Evolutionary conservation across 179 eudicot species (phyloP).

Genomic region (Silene noctiflora): DNA sequence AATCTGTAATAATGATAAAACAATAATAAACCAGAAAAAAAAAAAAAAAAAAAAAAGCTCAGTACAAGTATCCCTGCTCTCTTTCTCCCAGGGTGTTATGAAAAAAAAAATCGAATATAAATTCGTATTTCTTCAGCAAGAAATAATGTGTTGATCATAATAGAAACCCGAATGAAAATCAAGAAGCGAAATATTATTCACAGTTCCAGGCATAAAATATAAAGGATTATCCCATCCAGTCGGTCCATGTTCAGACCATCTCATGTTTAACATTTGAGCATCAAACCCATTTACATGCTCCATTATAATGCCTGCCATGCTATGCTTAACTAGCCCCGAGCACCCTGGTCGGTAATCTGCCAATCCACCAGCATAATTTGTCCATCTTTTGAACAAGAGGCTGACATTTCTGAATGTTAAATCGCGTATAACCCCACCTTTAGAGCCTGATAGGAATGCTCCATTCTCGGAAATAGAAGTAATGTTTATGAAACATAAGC

Average conservation of each 20-base stretch:
- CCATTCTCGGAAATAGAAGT: conserved; percentile 90
- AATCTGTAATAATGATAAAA: too few species aligned
- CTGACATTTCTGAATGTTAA: conserved; percentile 52
- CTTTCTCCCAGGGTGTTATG: too few species aligned
- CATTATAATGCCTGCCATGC: conserved; percentile 73
- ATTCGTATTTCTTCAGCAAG: not conserved
- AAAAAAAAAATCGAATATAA: too few species aligned
- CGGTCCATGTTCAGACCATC: conserved; percentile 56
- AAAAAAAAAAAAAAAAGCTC: too few species aligned
- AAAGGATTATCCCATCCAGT: conserved; percentile 75
- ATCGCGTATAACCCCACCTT: conserved; percentile 48
- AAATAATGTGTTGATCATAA: conserved; percentile 5
- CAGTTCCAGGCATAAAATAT: conserved; percentile 77
- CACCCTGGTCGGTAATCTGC: conserved; percentile 98
- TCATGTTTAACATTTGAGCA: conserved; percentile 55
- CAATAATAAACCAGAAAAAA: too few species aligned
- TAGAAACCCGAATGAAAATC: conserved; percentile 61
- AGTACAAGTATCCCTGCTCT: too few species aligned
- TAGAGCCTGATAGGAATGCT: conserved; percentile 71
- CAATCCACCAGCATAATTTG: conserved; percentile 61
- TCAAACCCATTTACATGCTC: conserved; percentile 68
- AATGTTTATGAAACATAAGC: conserved; percentile 68
- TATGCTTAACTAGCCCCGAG: conserved; percentile 71
- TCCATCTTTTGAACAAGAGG: conserved; percentile 74
- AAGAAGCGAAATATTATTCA: conserved; percentile 64